Percentiles rank a stretch among this genome's conserved stretches.
These are phyloP conservation scores for Colletotrichum sp. DNA, from an alignment of 2,329 filamentous ascomycete genomes.

Conservation along the genomic window DNA sequence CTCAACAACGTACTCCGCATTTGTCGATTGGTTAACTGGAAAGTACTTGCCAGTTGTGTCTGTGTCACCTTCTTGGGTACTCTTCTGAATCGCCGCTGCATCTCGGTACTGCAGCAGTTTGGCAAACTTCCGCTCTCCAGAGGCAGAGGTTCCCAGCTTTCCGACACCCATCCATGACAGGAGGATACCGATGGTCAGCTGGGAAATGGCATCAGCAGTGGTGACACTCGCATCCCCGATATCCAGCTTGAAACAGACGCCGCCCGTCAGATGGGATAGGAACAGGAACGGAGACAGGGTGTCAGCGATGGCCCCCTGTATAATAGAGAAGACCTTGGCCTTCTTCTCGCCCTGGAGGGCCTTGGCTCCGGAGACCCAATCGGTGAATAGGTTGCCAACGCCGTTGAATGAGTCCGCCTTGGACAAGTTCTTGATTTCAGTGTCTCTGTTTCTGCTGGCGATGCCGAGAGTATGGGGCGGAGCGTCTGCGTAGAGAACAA, in stretches of 20 bases:
- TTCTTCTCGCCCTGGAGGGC: constrained; percentile 41
- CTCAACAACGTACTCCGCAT: background rate
- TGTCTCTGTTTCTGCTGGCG: background rate
- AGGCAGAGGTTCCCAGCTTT: constrained; percentile 23
- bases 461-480: constrained; percentile 45
- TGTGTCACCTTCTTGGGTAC: background rate
- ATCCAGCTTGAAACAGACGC: constrained; percentile 40
- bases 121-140: background rate
- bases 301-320: constrained; percentile 27
- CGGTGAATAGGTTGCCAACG: constrained; percentile 40
- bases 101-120: background rate
- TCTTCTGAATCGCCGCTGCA: background rate
- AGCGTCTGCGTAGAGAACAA: constrained; percentile 53
- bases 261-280: constrained; percentile 45
- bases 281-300: constrained; percentile 42
- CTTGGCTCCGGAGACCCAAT: constrained; percentile 46
- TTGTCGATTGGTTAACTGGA: background rate
- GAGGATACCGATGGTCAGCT: constrained; percentile 44
- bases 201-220: constrained; percentile 35
- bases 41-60: background rate
- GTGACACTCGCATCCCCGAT: constrained; percentile 20
- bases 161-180: constrained; percentile 48
- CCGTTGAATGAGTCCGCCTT: constrained; percentile 28
- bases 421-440: constrained; percentile 1
- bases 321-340: constrained; percentile 49